phyloP scores from a whole-genome alignment of 352 stramenopile species.

The Globisporangium camurandrum region DNA sequence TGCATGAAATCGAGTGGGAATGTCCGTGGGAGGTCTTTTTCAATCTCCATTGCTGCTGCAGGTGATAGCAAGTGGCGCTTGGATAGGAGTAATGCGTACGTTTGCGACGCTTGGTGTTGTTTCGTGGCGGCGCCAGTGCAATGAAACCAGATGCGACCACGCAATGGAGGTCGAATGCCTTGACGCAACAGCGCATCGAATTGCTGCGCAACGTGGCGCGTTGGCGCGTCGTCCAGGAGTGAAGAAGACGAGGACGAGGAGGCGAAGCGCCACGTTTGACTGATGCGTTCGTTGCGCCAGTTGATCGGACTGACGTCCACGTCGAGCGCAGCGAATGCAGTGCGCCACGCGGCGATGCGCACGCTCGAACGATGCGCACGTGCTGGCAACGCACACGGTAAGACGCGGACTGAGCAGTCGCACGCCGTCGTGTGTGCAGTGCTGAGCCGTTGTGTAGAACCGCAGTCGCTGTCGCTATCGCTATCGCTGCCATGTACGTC shows the following conservation, averaged over 20 bases:
- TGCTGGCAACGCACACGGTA: too few species aligned
- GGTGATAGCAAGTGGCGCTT: slow-evolving; percentile 52
- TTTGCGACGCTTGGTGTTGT: slow-evolving; percentile 25
- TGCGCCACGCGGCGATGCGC: too few species aligned
- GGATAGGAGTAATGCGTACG: slow-evolving; percentile 47
- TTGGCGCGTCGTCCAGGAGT: slow-evolving; percentile 43
- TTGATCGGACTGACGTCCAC: too few species aligned
- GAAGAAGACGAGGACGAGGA: slow-evolving; percentile 43
- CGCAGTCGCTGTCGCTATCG: background rate
- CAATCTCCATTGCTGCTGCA: slow-evolving; percentile 74
- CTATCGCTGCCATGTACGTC: background rate
- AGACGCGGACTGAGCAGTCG: too few species aligned
- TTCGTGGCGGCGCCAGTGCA: slow-evolving; percentile 65
- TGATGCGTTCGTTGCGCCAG: too few species aligned
- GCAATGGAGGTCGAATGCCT: slow-evolving; percentile 54
- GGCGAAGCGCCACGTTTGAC: too few species aligned
- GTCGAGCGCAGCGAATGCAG: too few species aligned
- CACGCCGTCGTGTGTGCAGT: too few species aligned
- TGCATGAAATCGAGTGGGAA: slow-evolving; percentile 41
- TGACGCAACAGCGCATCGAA: slow-evolving; percentile 56
- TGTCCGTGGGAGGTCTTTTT: slow-evolving; percentile 83
- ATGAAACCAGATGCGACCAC: slow-evolving; percentile 78
- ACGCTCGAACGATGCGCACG: too few species aligned
- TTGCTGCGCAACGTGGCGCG: slow-evolving; percentile 42
- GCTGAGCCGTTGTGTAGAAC: too few species aligned